Evolutionary conservation across 2,329 filamentous ascomycete species (phyloP).

Genomic region (Blastomyces percursus): DNA sequence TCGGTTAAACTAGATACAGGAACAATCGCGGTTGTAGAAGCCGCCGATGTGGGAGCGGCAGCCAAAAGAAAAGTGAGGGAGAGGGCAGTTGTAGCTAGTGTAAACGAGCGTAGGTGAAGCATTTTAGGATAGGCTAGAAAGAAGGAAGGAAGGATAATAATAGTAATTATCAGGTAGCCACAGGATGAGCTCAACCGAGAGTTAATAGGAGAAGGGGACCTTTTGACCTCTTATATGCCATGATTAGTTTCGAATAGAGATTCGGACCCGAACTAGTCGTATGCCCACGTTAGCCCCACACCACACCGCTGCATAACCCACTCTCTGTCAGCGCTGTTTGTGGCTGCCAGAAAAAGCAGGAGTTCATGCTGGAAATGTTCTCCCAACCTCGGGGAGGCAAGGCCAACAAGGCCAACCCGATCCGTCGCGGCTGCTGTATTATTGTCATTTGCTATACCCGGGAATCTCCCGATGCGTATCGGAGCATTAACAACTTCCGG

Average conservation of each 20-base stretch:
- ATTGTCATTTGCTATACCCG: background rate
- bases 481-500: background rate
- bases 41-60: background rate
- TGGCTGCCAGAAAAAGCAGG: background rate
- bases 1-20: constrained; percentile 27
- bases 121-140: background rate
- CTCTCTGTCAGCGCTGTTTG: too few relatives aligned
- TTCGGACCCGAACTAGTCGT: too few relatives aligned
- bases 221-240: background rate
- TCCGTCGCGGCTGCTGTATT: background rate
- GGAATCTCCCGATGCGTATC: background rate
- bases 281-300: background rate
- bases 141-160: background rate
- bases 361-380: background rate
- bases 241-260: background rate
- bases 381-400: background rate
- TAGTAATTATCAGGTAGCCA: background rate
- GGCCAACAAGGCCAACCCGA: background rate
- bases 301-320: background rate
- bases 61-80: background rate
- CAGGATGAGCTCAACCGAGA: background rate
- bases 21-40: constrained; percentile 10
- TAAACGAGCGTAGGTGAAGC: background rate
- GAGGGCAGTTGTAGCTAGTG: background rate
- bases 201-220: background rate